A percentile compares a stretch with the other conserved stretches of the same genome.
phyloP scores from a whole-genome alignment of 1,284 basidiomycete species.

The Puccinia novopanici region DNA sequence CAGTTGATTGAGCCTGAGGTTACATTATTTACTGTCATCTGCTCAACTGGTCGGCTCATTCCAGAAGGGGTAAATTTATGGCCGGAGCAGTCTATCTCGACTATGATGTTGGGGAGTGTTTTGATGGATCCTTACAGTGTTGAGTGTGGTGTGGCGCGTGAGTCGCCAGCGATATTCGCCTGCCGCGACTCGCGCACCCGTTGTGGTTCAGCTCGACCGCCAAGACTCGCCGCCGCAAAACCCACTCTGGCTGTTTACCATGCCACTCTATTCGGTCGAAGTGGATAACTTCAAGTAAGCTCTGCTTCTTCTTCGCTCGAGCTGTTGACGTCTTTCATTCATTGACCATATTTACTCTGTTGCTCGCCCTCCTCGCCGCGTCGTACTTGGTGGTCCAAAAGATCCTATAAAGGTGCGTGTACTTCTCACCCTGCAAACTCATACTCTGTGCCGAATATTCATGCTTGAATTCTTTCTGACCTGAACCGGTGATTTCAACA shows the following conservation, averaged over 20 bases:
- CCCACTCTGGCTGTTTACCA: background rate
- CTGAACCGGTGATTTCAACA: slow-evolving; percentile 7
- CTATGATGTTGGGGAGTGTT: too few species aligned
- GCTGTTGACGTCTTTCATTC: background rate
- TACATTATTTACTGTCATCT: too few species aligned
- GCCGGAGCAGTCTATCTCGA: too few species aligned
- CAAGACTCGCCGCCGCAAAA: too few species aligned
- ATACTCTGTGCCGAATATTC: background rate
- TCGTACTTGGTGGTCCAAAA: background rate
- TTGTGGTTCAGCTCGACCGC: too few species aligned
- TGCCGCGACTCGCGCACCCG: too few species aligned
- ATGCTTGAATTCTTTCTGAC: background rate
- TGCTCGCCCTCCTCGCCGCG: background rate
- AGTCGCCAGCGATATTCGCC: too few species aligned
- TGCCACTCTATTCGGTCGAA: slow-evolving; percentile 47
- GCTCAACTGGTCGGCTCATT: too few species aligned
- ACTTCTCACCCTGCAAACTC: background rate
- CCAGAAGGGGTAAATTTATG: too few species aligned
- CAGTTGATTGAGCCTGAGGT: too few species aligned
- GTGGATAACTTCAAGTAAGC: slow-evolving; percentile 50
- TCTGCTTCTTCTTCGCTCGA: background rate
- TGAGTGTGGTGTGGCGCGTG: too few species aligned
- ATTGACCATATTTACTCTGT: background rate
- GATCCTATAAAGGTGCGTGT: slow-evolving; percentile 45
- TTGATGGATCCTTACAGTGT: too few species aligned